phyloP scores from a whole-genome alignment of 148 eudicot species.

The Polygonum maritimum region DNA sequence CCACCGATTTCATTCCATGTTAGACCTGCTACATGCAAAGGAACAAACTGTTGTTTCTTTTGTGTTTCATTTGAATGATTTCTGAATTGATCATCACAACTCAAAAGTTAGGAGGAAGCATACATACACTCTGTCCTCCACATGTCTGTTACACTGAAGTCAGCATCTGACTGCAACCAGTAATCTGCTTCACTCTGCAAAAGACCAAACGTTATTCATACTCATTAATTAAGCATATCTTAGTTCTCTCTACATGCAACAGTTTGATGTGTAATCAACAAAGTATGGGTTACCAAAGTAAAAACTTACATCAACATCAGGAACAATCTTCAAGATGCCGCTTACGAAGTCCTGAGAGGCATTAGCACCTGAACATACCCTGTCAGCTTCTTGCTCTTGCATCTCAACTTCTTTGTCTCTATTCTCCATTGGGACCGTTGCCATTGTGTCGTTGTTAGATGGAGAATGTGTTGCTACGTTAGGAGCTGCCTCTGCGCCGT shows the following conservation, averaged over 20 bases:
- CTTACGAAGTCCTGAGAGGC: constrained; percentile 65
- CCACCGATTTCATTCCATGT: constrained; percentile 55
- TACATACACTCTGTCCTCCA: constrained; percentile 78
- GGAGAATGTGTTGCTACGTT: constrained; percentile 41
- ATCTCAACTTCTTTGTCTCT: constrained; percentile 27
- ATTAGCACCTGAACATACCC: constrained; percentile 35
- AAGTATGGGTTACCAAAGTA: not conserved
- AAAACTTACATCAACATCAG: constrained; percentile 89
- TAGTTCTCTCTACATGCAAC: not conserved
- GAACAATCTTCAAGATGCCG: constrained; percentile 97
- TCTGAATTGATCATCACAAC: not conserved
- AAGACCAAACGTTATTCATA: not conserved
- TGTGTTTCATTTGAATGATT: not conserved
- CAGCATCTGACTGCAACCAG: constrained; percentile 85
- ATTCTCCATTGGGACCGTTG: constrained; percentile 20
- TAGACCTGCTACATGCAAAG: constrained; percentile 33
- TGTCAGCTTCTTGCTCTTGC: constrained; percentile 38
- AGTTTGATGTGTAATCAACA: not conserved
- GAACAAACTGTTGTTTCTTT: not conserved
- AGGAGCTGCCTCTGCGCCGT: constrained; percentile 46
- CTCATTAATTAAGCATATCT: not conserved
- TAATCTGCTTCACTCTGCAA: constrained; percentile 88
- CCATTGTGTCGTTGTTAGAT: constrained; percentile 22
- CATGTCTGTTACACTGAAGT: constrained; percentile 79
- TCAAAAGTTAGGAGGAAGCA: constrained; percentile 19